Percentiles rank a stretch among this genome's conserved stretches.
phyloP scores from a whole-genome alignment of 2,329 filamentous ascomycete genomes.

The Grosmannia clavigera region DNA sequence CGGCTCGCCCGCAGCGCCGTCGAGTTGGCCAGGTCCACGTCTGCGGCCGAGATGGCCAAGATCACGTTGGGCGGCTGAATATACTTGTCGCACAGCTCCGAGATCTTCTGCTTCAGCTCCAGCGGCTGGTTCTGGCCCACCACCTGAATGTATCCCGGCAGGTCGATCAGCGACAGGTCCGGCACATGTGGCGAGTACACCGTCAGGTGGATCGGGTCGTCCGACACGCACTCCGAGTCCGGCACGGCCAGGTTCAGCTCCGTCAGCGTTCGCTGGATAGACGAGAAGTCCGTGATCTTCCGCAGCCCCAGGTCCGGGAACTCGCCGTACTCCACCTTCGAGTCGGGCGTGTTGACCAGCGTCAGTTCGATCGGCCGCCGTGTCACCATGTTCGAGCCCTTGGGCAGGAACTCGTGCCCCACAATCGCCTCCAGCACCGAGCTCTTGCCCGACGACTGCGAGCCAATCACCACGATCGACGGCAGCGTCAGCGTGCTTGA shows the following conservation, averaged over 20 bases:
- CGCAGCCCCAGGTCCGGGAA: slow-evolving; percentile 85
- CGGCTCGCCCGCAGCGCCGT: slow-evolving; percentile 82
- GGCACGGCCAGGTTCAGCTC: slow-evolving; percentile 91
- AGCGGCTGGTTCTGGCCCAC: slow-evolving; percentile 80
- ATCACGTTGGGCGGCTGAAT: slow-evolving; percentile 95
- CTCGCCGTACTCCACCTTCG: slow-evolving; percentile 82
- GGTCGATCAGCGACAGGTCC: slow-evolving; percentile 87
- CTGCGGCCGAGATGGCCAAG: slow-evolving; percentile 89
- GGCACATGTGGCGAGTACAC: slow-evolving; percentile 95
- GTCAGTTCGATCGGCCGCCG: slow-evolving; percentile 91
- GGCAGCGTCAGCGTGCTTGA: slow-evolving; percentile 78
- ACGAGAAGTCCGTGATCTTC: slow-evolving; percentile 81
- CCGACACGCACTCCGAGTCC: slow-evolving; percentile 80
- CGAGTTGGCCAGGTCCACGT: slow-evolving; percentile 94
- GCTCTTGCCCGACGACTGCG: slow-evolving; percentile 95
- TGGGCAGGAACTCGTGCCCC: slow-evolving; percentile 93
- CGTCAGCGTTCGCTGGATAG: slow-evolving; percentile 85
- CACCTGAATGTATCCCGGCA: slow-evolving; percentile 96
- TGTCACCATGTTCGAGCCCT: slow-evolving; percentile 98
- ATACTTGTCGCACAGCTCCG: slow-evolving; percentile 94
- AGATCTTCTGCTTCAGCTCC: slow-evolving; percentile 89
- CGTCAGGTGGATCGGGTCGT: slow-evolving; percentile 90
- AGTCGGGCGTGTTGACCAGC: slow-evolving; percentile 84
- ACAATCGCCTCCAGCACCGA: slow-evolving; percentile 95
- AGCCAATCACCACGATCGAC: slow-evolving; percentile 98